Evolutionary conservation across 2,329 filamentous ascomycete species (phyloP).

Genomic region (Calonectria naviculata): DNA sequence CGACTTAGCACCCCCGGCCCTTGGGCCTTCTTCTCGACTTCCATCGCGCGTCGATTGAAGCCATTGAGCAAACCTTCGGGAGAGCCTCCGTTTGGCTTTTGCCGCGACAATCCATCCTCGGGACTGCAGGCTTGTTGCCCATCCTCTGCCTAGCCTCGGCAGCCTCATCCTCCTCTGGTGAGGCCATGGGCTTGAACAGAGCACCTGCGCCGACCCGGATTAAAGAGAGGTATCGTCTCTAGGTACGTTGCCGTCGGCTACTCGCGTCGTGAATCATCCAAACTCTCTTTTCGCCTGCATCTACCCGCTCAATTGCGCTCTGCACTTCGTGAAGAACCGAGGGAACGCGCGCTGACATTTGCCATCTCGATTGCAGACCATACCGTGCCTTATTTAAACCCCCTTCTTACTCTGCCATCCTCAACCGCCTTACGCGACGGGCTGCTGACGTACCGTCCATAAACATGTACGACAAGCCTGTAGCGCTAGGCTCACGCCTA

Average conservation of each 20-base stretch:
- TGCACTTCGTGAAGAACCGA: neutral
- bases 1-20: neutral
- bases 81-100: neutral
- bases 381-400: constrained; percentile 14
- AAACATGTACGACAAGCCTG: constrained; percentile 52
- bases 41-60: neutral
- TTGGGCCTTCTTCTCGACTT: neutral
- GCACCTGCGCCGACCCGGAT: constrained; percentile 42
- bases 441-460: neutral
- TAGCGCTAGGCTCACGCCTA: constrained; percentile 71
- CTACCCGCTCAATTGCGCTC: constrained; percentile 8
- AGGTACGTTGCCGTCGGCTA: constrained; percentile 36
- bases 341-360: constrained; percentile 24
- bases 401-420: neutral
- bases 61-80: neutral
- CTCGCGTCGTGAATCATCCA: neutral
- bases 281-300: neutral
- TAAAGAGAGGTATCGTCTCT: constrained; percentile 44
- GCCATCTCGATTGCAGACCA: constrained; percentile 8
- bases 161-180: constrained; percentile 30
- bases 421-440: constrained; percentile 2
- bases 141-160: neutral
- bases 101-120: neutral
- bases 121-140: neutral
- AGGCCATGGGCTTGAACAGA: constrained; percentile 51